Evolutionary conservation across 2,329 filamentous ascomycete genomes (phyloP).

Genomic region (Fusarium goolgardi): DNA sequence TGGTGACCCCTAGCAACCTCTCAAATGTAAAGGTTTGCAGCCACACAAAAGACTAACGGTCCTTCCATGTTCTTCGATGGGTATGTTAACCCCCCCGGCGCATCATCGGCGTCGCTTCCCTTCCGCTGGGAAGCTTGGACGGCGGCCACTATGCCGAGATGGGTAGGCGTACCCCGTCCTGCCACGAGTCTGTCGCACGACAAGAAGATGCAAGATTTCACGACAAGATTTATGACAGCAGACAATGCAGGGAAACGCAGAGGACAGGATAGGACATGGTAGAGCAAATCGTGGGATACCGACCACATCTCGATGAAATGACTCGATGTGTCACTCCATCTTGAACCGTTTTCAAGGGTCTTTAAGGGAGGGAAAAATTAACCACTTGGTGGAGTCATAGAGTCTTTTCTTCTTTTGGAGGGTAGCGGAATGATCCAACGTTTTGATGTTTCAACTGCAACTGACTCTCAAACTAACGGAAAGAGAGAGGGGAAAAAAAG

Average conservation of each 20-base stretch:
- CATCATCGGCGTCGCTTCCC: slow-evolving; percentile 41
- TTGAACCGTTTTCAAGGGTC: slow-evolving; percentile 27
- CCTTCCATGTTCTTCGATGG: slow-evolving; percentile 45
- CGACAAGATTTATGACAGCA: slow-evolving; percentile 14
- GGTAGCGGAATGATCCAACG: slow-evolving; percentile 14
- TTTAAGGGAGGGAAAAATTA: slow-evolving; percentile 2
- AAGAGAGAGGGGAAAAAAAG: not conserved
- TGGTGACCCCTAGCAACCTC: slow-evolving; percentile 27
- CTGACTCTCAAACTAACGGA: slow-evolving; percentile 16
- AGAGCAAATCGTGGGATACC: not conserved
- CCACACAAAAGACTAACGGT: slow-evolving; percentile 33
- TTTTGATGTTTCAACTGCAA: slow-evolving; percentile 4
- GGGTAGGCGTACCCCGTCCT: slow-evolving; percentile 39
- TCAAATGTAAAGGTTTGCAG: slow-evolving; percentile 26
- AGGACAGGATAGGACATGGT: not conserved
- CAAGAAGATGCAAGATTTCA: slow-evolving; percentile 6
- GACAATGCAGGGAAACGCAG: slow-evolving; percentile 11
- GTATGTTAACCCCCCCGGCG: slow-evolving; percentile 21
- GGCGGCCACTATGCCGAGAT: slow-evolving; percentile 42
- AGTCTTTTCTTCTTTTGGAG: not conserved
- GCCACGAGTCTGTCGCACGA: slow-evolving; percentile 37
- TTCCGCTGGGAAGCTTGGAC: slow-evolving; percentile 41
- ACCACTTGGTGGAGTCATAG: not conserved
- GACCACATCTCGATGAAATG: slow-evolving; percentile 23
- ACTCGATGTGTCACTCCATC: slow-evolving; percentile 19